These are phyloP conservation scores for Aphanomyces euteiches DNA, from an alignment of 352 stramenopile genomes.

Conservation along the genomic window DNA sequence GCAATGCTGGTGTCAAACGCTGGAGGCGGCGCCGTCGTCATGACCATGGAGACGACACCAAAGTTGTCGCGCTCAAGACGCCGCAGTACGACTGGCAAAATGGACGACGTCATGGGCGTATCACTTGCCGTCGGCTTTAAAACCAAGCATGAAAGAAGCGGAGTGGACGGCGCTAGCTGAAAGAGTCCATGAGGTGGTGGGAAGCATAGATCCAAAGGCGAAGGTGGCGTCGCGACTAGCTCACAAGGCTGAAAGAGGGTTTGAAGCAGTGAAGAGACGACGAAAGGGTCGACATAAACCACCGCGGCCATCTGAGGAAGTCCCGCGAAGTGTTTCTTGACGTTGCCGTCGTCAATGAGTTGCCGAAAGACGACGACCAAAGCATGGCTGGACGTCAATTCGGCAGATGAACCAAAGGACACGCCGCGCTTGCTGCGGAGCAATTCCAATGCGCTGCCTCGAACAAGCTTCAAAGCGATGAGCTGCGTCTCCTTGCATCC, in stretches of 20 bases:
- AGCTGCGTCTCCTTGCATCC: neutral
- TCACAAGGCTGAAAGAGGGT: neutral
- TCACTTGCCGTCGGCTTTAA: slow-evolving; percentile 5
- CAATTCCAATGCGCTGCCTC: neutral
- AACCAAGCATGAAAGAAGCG: slow-evolving; percentile 4
- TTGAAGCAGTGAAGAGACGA: slow-evolving; percentile 9
- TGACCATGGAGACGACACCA: neutral
- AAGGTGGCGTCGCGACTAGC: neutral
- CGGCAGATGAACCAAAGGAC: neutral
- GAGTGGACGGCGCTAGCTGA: neutral
- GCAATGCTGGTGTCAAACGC: neutral
- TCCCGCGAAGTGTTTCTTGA: slow-evolving; percentile 1
- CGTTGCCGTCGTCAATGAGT: slow-evolving; percentile 7
- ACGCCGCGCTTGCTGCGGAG: neutral
- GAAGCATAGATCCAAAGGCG: slow-evolving; percentile 3
- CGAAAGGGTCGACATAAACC: neutral
- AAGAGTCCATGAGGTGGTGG: slow-evolving; percentile 11
- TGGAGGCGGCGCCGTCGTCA: neutral
- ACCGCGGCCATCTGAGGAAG: neutral
- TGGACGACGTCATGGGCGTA: slow-evolving; percentile 2
- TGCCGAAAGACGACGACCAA: slow-evolving; percentile 24
- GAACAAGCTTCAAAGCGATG: slow-evolving; percentile 17
- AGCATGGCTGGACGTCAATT: neutral
- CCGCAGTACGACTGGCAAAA: neutral
- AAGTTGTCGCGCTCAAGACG: neutral